phyloP scores from a whole-genome alignment of 805 yeast genomes.

The Myxozyma geophila region DNA sequence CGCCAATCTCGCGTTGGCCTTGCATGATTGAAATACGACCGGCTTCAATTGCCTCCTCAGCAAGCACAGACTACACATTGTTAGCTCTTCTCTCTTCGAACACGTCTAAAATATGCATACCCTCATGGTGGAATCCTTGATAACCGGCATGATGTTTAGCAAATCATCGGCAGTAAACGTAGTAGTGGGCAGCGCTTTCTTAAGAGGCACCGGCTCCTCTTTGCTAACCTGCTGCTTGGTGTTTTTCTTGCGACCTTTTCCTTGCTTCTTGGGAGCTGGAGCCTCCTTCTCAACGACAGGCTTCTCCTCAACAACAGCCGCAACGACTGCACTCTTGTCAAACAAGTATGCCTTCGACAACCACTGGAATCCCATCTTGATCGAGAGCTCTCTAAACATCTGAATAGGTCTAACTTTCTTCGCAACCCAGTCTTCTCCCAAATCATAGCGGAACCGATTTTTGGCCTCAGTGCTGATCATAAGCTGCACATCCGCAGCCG shows the following conservation, averaged over 20 bases:
- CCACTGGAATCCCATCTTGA: slow-evolving; percentile 89
- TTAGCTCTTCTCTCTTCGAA: background rate
- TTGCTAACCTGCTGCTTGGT: slow-evolving; percentile 12
- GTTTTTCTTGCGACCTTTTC: slow-evolving; percentile 19
- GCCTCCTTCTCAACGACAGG: background rate
- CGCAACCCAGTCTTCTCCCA: slow-evolving; percentile 57
- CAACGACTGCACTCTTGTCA: slow-evolving; percentile 46
- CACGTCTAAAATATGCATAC: background rate
- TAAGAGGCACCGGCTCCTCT: background rate
- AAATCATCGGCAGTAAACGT: slow-evolving; percentile 68
- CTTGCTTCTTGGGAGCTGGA: background rate
- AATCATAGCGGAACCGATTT: slow-evolving; percentile 64
- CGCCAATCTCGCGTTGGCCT: slow-evolving; percentile 55
- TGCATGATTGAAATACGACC: slow-evolving; percentile 43
- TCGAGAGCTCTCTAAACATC: slow-evolving; percentile 71
- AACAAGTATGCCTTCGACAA: slow-evolving; percentile 56
- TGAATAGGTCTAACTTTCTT: slow-evolving; percentile 48
- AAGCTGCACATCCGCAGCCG: slow-evolving; percentile 52
- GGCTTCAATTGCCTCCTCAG: slow-evolving; percentile 65
- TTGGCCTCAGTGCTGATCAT: slow-evolving; percentile 59
- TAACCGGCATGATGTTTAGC: slow-evolving; percentile 69
- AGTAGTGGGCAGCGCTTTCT: slow-evolving; percentile 37
- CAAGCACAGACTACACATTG: slow-evolving; percentile 54
- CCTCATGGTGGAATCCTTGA: slow-evolving; percentile 62
- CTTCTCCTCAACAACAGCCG: slow-evolving; percentile 20